Evolutionary conservation across 176 grass and related monocot species (phyloP).

Genomic region (Tillandsia fasciculata): DNA sequence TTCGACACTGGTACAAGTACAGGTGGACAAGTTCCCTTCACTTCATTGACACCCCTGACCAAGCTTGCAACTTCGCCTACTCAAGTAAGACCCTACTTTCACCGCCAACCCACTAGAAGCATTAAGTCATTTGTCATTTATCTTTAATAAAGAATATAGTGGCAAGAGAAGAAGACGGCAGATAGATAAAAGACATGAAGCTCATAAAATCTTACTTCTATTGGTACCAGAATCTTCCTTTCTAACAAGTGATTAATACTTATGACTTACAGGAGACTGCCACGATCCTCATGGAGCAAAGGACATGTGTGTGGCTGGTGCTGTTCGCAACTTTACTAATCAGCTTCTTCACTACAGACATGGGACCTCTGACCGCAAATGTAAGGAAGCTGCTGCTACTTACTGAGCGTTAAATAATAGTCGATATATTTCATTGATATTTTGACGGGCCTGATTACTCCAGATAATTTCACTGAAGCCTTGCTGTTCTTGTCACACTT

Average conservation of each 20-base stretch:
- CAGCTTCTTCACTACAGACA: slow-evolving; percentile 82
- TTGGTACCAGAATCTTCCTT: neutral
- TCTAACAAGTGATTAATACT: neutral
- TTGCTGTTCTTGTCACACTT: slow-evolving; percentile 83
- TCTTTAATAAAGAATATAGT: neutral
- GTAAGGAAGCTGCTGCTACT: slow-evolving; percentile 24
- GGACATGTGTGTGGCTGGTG: slow-evolving; percentile 76
- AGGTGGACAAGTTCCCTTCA: slow-evolving; percentile 59
- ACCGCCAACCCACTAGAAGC: neutral
- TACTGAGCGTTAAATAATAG: neutral
- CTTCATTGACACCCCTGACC: slow-evolving; percentile 86
- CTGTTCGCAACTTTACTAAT: slow-evolving; percentile 68
- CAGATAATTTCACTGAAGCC: slow-evolving; percentile 85
- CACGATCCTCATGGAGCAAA: slow-evolving; percentile 39
- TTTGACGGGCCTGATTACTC: neutral
- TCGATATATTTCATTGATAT: neutral
- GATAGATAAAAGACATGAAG: too few relatives aligned
- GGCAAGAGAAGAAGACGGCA: too few relatives aligned
- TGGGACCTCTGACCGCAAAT: slow-evolving; percentile 51
- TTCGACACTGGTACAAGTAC: slow-evolving; percentile 75
- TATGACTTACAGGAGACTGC: slow-evolving; percentile 51
- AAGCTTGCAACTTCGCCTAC: slow-evolving; percentile 72
- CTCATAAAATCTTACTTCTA: neutral
- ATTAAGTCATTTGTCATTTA: neutral
- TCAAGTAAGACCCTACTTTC: slow-evolving; percentile 29